phyloP scores from a whole-genome alignment of 2,329 filamentous ascomycete species.

The Chrysoporthe puriensis region DNA sequence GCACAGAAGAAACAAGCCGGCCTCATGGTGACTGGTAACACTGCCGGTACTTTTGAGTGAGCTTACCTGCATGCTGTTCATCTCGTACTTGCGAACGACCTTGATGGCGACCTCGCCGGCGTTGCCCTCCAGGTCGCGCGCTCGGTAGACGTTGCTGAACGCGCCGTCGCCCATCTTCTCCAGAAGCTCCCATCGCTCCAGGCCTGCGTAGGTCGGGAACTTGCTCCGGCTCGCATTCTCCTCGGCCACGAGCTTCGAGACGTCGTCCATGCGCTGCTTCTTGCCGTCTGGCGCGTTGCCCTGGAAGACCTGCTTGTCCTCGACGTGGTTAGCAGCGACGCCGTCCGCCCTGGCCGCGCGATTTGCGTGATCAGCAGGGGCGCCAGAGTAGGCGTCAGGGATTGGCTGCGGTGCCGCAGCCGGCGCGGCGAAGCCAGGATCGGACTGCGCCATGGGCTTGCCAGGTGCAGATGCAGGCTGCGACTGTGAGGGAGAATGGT shows the following conservation, averaged over 20 bases:
- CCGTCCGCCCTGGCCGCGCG: slow-evolving; percentile 70
- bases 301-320: slow-evolving; percentile 60
- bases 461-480: slow-evolving; percentile 54
- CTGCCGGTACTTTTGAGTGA: slow-evolving; percentile 26
- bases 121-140: slow-evolving; percentile 72
- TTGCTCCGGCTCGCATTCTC: slow-evolving; percentile 86
- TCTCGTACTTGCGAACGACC: slow-evolving; percentile 97
- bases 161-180: slow-evolving; percentile 99
- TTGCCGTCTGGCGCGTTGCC: slow-evolving; percentile 35
- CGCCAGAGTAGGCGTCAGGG: slow-evolving; percentile 64
- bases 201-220: slow-evolving; percentile 81
- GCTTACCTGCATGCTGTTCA: slow-evolving; percentile 98
- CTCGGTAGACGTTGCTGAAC: slow-evolving; percentile 98
- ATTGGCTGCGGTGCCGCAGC: slow-evolving; percentile 29
- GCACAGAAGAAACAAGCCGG: slow-evolving; percentile 32
- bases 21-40: slow-evolving; percentile 11
- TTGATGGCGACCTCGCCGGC: slow-evolving; percentile 92
- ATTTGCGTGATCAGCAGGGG: slow-evolving; percentile 61
- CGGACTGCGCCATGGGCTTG: slow-evolving; percentile 57
- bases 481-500: slow-evolving; percentile 53
- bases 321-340: slow-evolving; percentile 64
- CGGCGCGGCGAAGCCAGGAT: slow-evolving; percentile 44
- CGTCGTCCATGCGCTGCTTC: slow-evolving; percentile 59
- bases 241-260: slow-evolving; percentile 87
- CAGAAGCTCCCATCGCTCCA: slow-evolving; percentile 82